Conservation (phyloP, 176 grass and related monocot genomes). For the Cymbopogon citratus region DNA sequence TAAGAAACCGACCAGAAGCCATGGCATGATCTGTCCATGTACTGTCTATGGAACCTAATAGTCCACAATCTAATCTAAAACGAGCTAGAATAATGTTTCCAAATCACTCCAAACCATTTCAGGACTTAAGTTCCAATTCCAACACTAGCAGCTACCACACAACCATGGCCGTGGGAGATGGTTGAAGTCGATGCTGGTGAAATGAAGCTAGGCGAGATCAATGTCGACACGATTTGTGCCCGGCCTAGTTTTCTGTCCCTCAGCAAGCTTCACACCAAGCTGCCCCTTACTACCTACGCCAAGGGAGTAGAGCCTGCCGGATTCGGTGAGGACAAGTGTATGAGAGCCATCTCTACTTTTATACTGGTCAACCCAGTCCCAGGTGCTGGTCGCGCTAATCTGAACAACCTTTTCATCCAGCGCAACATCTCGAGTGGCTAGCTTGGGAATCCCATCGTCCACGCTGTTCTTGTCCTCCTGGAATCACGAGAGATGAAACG, state of each 20-base stretch:
- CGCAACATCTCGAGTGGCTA: conserved; percentile 22
- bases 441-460: conserved; percentile 19
- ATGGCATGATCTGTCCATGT: neutral
- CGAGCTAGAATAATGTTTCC: neutral
- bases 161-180: neutral
- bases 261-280: conserved; percentile 50
- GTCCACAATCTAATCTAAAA: neutral
- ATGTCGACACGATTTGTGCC: conserved; percentile 19
- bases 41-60: neutral
- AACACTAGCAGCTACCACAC: neutral
- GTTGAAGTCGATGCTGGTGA: neutral
- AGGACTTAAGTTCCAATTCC: neutral
- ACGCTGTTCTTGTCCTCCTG: neutral
- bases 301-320: conserved; percentile 47
- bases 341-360: neutral
- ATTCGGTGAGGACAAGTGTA: conserved; percentile 45
- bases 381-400: conserved; percentile 42
- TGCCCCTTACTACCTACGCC: conserved; percentile 39
- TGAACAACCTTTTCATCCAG: conserved; percentile 39
- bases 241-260: conserved; percentile 5
- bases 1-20: neutral
- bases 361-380: neutral
- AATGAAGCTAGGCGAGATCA: conserved; percentile 32
- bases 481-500: neutral
- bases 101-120: neutral